A percentile compares a stretch with the other conserved stretches of the same genome.
These are phyloP conservation scores for Pestalotiopsis sp. DNA, from an alignment of 2,329 filamentous ascomycete genomes.

Conservation along the genomic window DNA sequence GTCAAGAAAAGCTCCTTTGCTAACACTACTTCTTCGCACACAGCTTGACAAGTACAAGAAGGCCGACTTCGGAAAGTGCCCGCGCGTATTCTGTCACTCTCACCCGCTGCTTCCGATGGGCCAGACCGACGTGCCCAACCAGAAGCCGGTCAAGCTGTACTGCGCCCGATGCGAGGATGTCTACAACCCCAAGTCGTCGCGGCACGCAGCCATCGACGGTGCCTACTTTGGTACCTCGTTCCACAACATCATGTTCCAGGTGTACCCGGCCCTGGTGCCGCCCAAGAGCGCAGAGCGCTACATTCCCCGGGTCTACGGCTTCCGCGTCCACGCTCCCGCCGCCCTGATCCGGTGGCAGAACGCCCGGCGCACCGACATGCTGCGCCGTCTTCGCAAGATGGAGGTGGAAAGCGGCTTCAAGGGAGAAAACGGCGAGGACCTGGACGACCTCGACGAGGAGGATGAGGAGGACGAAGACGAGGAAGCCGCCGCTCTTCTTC, in stretches of 20 bases:
- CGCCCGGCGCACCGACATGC: conserved; percentile 78
- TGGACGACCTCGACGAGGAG: conserved; percentile 66
- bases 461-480: conserved; percentile 55
- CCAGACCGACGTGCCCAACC: conserved; percentile 83
- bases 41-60: conserved; percentile 99
- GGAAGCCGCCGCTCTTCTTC: conserved; percentile 12
- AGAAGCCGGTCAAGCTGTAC: conserved; percentile 94
- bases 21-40: conserved; percentile 9
- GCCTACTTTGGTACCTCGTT: conserved; percentile 98
- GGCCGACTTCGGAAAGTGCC: conserved; percentile 96
- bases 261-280: conserved; percentile 89
- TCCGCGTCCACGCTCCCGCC: conserved; percentile 90
- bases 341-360: conserved; percentile 92
- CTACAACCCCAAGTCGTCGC: conserved; percentile 96
- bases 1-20: neutral
- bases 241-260: conserved; percentile 99
- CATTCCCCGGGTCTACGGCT: conserved; percentile 89
- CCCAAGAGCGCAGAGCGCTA: conserved; percentile 85
- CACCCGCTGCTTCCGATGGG: conserved; percentile 95
- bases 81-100: conserved; percentile 90
- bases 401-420: conserved; percentile 82
- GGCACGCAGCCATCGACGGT: conserved; percentile 92
- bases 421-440: conserved; percentile 63
- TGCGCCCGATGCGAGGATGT: conserved; percentile 97
- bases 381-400: conserved; percentile 69